phyloP scores from a whole-genome alignment of 129 eudicot genomes.

The Oenanthe sinensis region DNA sequence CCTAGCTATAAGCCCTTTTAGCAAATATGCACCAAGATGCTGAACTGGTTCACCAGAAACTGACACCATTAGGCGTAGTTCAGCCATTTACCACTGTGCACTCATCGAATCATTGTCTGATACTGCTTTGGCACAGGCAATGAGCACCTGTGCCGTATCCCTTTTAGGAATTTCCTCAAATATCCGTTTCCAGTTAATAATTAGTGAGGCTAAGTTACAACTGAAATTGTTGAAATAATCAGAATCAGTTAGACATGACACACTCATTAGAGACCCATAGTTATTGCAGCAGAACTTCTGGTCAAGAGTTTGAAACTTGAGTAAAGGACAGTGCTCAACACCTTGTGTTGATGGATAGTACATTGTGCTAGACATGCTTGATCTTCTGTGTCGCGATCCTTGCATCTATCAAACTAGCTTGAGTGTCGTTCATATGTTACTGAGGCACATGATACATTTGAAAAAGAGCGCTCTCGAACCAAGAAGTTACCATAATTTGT shows the following conservation, averaged over 20 bases:
- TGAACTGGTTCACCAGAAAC: conserved; percentile 75
- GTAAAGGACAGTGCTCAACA: conserved; percentile 4
- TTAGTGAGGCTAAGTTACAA: conserved; percentile 28
- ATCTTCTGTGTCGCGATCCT: conserved; percentile 32
- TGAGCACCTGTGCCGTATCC: conserved; percentile 52
- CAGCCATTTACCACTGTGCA: conserved; percentile 41
- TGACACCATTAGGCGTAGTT: conserved; percentile 57
- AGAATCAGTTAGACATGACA: conserved; percentile 51
- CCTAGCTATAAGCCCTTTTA: conserved; percentile 71
- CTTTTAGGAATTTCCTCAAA: conserved; percentile 50
- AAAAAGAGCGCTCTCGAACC: background rate
- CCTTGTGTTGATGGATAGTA: conserved; percentile 39
- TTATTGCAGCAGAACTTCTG: conserved; percentile 18
- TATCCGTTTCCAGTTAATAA: conserved; percentile 62
- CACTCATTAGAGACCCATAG: conserved; percentile 42
- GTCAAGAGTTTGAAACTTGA: background rate
- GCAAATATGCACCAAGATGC: conserved; percentile 69
- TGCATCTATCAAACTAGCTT: conserved; percentile 30
- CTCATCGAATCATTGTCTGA: conserved; percentile 34
- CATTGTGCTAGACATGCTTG: conserved; percentile 21
- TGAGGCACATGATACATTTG: background rate
- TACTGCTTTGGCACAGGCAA: conserved; percentile 54
- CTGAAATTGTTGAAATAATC: conserved; percentile 33
- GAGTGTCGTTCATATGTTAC: conserved; percentile 3
- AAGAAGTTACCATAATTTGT: too few relatives aligned